Conservation (phyloP, 2,329 filamentous ascomycete species). For the Neonectria punicea region DNA sequence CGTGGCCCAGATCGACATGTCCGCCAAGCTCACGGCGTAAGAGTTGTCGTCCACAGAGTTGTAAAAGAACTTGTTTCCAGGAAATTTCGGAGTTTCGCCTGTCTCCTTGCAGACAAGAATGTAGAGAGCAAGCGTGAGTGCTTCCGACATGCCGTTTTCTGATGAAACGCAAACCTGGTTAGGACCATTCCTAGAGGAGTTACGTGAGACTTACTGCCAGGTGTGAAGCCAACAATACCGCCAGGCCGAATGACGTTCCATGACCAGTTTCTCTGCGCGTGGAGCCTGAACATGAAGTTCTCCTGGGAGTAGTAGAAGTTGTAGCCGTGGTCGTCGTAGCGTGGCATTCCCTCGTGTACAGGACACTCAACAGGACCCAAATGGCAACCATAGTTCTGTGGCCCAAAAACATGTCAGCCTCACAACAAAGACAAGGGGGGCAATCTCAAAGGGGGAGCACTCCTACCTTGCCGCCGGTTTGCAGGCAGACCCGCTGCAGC, state of each 20-base stretch:
- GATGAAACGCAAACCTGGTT: background rate
- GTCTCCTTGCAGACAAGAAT: conserved; percentile 2
- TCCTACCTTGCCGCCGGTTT: conserved; percentile 7
- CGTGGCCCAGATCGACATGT: conserved; percentile 17
- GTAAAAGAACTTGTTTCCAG: conserved; percentile 8
- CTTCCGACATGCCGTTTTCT: conserved; percentile 11
- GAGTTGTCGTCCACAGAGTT: conserved; percentile 4
- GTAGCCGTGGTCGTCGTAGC: background rate
- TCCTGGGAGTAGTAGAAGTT: conserved; percentile 17
- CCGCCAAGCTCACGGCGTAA: conserved; percentile 9
- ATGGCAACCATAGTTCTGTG: conserved; percentile 8
- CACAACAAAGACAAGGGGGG: background rate
- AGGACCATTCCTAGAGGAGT: background rate
- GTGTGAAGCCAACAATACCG: conserved; percentile 10
- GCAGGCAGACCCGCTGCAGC: conserved; percentile 1
- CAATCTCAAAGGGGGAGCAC: too few species aligned
- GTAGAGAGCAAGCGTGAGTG: conserved; percentile 7
- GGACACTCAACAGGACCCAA: conserved; percentile 3
- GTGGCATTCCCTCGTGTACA: background rate
- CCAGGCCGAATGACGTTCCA: conserved; percentile 11
- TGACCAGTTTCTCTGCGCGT: background rate
- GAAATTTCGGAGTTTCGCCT: conserved; percentile 1
- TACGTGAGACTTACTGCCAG: background rate
- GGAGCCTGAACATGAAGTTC: conserved; percentile 1
- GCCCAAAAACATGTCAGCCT: background rate